Evolutionary conservation across 2,329 filamentous ascomycete species (phyloP).

Genomic region (Biscogniauxia sp.): DNA sequence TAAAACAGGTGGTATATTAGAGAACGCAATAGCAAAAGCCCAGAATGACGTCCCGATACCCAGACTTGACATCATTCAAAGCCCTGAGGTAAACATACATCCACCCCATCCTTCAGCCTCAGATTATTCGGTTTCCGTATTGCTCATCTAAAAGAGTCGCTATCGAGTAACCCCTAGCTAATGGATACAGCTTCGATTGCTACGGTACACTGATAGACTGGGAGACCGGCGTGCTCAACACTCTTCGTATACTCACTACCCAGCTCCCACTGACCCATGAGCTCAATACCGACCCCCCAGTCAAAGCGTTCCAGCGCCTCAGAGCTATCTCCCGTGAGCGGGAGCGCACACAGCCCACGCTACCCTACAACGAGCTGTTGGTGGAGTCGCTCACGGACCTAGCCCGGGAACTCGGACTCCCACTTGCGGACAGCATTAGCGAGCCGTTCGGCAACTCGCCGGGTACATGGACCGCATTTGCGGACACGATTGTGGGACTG

Average conservation of each 20-base stretch:
- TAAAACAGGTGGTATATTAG: not conserved
- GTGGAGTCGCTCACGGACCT: constrained; percentile 45
- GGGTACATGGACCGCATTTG: constrained; percentile 54
- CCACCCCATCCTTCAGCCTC: too few species aligned
- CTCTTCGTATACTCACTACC: constrained; percentile 50
- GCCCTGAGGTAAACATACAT: constrained; percentile 23
- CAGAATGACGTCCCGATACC: constrained; percentile 23
- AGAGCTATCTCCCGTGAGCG: constrained; percentile 47
- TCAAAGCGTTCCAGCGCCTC: constrained; percentile 40
- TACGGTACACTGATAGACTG: constrained; percentile 80
- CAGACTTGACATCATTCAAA: constrained; percentile 29
- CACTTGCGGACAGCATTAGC: constrained; percentile 38
- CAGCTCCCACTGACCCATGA: constrained; percentile 33
- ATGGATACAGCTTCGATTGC: constrained; percentile 63
- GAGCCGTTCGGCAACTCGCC: constrained; percentile 51
- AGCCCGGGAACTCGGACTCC: constrained; percentile 41
- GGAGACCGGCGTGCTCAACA: constrained; percentile 62
- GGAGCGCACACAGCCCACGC: constrained; percentile 52
- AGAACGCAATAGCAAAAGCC: not conserved
- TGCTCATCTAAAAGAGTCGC: not conserved
- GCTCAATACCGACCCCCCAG: constrained; percentile 36
- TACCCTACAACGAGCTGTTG: constrained; percentile 61
- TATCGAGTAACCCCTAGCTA: not conserved
- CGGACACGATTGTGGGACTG: constrained; percentile 55
- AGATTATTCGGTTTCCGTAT: not conserved